Base-by-base conservation (phyloP, 2,329 filamentous ascomycete genomes). In the Macrophomina pseudophaseolina region DNA sequence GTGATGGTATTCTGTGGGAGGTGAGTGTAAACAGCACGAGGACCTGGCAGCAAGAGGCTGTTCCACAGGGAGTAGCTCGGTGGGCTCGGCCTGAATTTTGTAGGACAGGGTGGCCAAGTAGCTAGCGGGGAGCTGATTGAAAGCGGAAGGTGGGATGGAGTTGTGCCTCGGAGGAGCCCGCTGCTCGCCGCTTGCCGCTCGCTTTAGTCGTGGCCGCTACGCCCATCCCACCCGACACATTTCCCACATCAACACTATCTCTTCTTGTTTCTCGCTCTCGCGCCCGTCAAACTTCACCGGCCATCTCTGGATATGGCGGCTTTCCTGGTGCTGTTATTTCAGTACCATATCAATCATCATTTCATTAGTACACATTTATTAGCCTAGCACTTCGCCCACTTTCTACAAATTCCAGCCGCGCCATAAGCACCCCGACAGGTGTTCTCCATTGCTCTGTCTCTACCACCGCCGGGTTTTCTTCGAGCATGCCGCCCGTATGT, bases 241-340 rank as follows among this genome's bases (percentile, higher is more conserved):
- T 23, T 23, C 23, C 23, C 23, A 3, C 23, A 23, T 23, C 23
- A 23, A 23, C 23, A 23, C 23, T 23, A 3, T 23, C 23, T 14
- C 6, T 8, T 33, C 33, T 11, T 2, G n/a, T 18, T 14, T 7
- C n/a, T 48, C n/a, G 18, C 56, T 3, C 14, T 35, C 48, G 42
- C 38, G 35, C 5, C 59, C 44, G 16, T 9, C 51, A 48, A 38
- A 18, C 40, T 52, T 59, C 6, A 83, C 68, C 1, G 83, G 83
- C 83, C 83, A 85, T 79, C 85, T 85, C 1, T 83, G 82, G 46
- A 85, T 83, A 67, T 79, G 84, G 69, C 83, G 84, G 12, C 78
- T 75, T 70, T 84, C 80, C 66, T 67, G 16, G 23, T 23, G 23
- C 23, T 23, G 23, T 23, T 23, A 23, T 23, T 2, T 23, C 53